Conservation (phyloP, 2,329 filamentous ascomycete species). For the Chrysoporthe deuterocubensis region DNA sequence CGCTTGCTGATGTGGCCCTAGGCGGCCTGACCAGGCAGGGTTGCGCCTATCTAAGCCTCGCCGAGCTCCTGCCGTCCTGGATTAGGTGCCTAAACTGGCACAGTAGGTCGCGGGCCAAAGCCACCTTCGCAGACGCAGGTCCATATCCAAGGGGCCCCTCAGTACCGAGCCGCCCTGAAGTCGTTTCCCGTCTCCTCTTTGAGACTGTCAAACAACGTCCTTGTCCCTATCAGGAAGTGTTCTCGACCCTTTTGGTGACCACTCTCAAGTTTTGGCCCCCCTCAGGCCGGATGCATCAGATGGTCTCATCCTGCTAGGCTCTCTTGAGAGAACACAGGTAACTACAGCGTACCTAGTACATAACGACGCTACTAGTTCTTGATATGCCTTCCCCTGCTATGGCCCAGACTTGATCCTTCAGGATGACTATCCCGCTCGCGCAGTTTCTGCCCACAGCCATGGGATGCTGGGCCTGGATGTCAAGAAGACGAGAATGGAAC, state of each 20-base stretch:
- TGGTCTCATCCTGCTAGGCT: constrained; percentile 25
- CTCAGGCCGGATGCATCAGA: constrained; percentile 6
- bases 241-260: constrained; percentile 3
- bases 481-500: not conserved
- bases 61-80: constrained; percentile 13
- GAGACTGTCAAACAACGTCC: not conserved
- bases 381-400: constrained; percentile 1
- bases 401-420: constrained; percentile 20
- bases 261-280: constrained; percentile 14
- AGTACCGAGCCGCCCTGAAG: not conserved
- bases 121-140: constrained; percentile 10
- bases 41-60: constrained; percentile 24
- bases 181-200: not conserved
- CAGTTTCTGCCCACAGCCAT: constrained; percentile 4
- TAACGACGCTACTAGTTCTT: constrained; percentile 6
- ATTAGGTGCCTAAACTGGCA: constrained; percentile 15
- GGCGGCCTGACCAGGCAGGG: constrained; percentile 11
- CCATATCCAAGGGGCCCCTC: not conserved
- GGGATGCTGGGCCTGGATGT: not conserved
- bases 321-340: constrained; percentile 6
- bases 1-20: constrained; percentile 17
- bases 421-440: constrained; percentile 23
- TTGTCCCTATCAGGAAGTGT: not conserved
- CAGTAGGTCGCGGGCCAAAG: not conserved
- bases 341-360: not conserved